Base-by-base conservation (phyloP, 495 filamentous ascomycete genomes). In the Opeltia flavorubescens region DNA sequence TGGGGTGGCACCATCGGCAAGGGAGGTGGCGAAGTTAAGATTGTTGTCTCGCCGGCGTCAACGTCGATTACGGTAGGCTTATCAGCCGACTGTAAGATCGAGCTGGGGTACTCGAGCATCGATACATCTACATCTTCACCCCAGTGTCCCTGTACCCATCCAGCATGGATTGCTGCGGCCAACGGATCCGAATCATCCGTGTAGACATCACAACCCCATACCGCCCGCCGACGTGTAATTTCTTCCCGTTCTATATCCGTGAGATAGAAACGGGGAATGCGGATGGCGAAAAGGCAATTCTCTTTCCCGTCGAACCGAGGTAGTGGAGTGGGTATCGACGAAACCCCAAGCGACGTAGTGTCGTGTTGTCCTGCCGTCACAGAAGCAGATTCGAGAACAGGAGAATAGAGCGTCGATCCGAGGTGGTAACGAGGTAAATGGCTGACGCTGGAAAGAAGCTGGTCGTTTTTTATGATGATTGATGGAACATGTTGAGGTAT, bases 131-230 rank as follows among this genome's bases (percentile, higher is more conserved):
- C 78, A 33, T 85, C 83, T 0, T 84, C 76, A 15, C 77, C 74
- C 81, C 87, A 94, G 49, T 84, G 85, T 23, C 89, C 91, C 8
- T 83, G 78, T 48, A 98, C 82, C 75, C 83, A 95, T 7, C 93
- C 93, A 12, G 80, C 77, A 61, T 98, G 91, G 47, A 96, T 91
- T 47, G 89, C 87, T 3, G 88, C 89, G 0, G 89, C 93, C 41
- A 98, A 72, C 4, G 87, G 76, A 58, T 98, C 93, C 0, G 87
- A 94, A 64, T 98, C 93, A 54, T 96, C 93, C 0, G 88, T 94
- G 60, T 98, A 96, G 5, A 96, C 71, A 17, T 88, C 86, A 0
- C 86, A 89, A 8, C 91, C 91, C 89, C 89, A 98, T 2, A 98
- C 62, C 2, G 83, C 80, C 35, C 83, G 75, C 12, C 81, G 72